phyloP scores from a whole-genome alignment of 2,329 filamentous ascomycete genomes.

The Chaetothyriales sp. region DNA sequence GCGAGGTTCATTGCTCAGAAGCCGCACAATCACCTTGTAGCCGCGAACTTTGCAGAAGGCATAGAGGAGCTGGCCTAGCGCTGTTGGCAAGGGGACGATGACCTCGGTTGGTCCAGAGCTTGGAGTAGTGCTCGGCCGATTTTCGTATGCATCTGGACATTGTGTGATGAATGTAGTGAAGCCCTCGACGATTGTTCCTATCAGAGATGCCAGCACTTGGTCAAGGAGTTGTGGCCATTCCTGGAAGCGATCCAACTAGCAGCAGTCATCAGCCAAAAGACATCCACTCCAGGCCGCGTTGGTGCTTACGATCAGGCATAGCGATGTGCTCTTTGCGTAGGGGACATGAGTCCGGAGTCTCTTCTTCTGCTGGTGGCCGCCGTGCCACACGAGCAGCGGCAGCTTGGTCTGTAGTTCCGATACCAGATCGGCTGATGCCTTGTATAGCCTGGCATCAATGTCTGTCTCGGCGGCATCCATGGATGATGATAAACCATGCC shows the following conservation, averaged over 20 bases:
- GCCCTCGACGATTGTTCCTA: slow-evolving; percentile 59
- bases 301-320: slow-evolving; percentile 13
- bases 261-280: slow-evolving; percentile 4
- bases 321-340: slow-evolving; percentile 5
- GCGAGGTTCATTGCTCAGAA: slow-evolving; percentile 77
- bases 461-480: slow-evolving; percentile 33
- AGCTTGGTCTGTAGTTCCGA: slow-evolving; percentile 28
- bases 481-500: neutral
- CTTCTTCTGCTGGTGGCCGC: slow-evolving; percentile 20
- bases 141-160: slow-evolving; percentile 27
- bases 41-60: slow-evolving; percentile 88
- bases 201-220: slow-evolving; percentile 58
- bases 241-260: slow-evolving; percentile 70
- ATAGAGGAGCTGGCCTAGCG: slow-evolving; percentile 68
- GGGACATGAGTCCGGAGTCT: slow-evolving; percentile 6
- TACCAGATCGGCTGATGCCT: slow-evolving; percentile 30
- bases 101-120: slow-evolving; percentile 2
- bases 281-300: neutral
- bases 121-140: neutral
- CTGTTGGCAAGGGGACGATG: slow-evolving; percentile 42
- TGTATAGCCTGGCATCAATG: slow-evolving; percentile 31
- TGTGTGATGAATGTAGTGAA: slow-evolving; percentile 51
- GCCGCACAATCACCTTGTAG: slow-evolving; percentile 79
- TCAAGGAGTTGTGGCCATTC: slow-evolving; percentile 90
- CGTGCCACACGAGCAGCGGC: slow-evolving; percentile 23